A percentile compares a stretch with the other conserved stretches of the same genome.
These are phyloP conservation scores for Penicillium sp. DNA, from an alignment of 2,329 filamentous ascomycete genomes.

Conservation along the genomic window DNA sequence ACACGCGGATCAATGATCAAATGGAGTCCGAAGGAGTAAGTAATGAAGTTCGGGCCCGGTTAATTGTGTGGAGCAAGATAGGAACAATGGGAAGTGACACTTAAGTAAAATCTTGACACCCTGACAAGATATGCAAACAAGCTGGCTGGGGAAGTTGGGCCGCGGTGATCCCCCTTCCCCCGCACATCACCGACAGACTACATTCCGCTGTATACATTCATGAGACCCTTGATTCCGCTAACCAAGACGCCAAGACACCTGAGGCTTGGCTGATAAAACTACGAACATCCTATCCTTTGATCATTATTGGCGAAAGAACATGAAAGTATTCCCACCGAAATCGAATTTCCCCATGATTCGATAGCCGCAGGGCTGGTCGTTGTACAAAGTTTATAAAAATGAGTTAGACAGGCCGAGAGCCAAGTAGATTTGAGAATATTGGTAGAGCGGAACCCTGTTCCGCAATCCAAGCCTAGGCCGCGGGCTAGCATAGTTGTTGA, in stretches of 20 bases:
- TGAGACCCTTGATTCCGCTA: conserved; percentile 11
- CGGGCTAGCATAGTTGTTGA: not conserved
- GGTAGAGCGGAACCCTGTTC: not conserved
- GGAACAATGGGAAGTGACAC: not conserved
- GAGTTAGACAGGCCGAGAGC: not conserved
- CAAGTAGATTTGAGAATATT: not conserved
- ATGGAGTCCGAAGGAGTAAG: not conserved
- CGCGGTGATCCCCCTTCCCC: conserved; percentile 12
- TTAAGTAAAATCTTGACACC: conserved; percentile 9
- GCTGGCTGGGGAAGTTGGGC: not conserved
- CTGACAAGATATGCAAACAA: not conserved
- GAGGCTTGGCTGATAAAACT: not conserved
- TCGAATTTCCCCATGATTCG: not conserved
- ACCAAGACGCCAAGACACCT: conserved; percentile 11
- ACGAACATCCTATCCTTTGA: not conserved
- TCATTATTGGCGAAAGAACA: not conserved
- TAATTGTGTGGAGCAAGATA: not conserved
- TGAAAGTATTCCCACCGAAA: not conserved
- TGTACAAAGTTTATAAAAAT: not conserved
- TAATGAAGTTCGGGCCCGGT: not conserved
- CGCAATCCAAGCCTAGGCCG: not conserved
- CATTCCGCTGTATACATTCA: conserved; percentile 2
- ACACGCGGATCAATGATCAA: not conserved
- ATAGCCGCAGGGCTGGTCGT: not conserved
- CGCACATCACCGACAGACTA: conserved; percentile 8